Base-by-base conservation (phyloP, 192 early-diverging fungal species). In the Gigaspora rosea region DNA sequence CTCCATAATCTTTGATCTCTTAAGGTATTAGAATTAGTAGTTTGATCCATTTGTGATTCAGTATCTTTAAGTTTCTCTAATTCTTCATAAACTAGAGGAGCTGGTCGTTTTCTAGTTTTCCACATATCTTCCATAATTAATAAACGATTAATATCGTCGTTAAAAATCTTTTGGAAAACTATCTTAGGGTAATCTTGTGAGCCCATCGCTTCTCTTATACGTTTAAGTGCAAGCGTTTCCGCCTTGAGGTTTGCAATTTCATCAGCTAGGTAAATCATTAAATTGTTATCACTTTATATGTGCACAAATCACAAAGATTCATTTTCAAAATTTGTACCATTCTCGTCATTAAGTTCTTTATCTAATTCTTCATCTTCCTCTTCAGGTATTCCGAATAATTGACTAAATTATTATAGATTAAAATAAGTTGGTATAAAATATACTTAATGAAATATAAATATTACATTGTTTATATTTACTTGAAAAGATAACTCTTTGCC, bases 401-500 rank as follows among this genome's bases (percentile, higher is more conserved):
- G 84, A 70, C 86, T 91, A 77, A 32, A 64, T 22, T 22, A 76
- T 13, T 72, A 35, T 41, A 62, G 15, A 62, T 72, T 15, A 33
- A 33, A n/a, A 35, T 16, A 64, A 8, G 20, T 6, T 32, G 0
- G 0, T 32, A 13, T 13, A 13, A 63, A 1, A 63, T 32, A 33
- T 32, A 41, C 18, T 36, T 36, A 65, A 35, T 41, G 22, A 35
- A 62, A 32, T 4, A 20, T 4, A 32, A 27, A 27, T 27, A 62
- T 32, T 62, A 62, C 13, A 46, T 64, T 35, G 6, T 36, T 7
- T 3, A 46, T 51, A 50, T 8, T 16, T 87, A 92, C 77, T 85
- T 90, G 81, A 98, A 98, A 47, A 98, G 85, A 82, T 96, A 99
- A 77, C 90, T 94, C 82, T 99, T 99, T 76, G 97, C 94, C 98